Base-by-base conservation (phyloP, 2,329 filamentous ascomycete genomes). In the Pseudogymnoascus sp. region DNA sequence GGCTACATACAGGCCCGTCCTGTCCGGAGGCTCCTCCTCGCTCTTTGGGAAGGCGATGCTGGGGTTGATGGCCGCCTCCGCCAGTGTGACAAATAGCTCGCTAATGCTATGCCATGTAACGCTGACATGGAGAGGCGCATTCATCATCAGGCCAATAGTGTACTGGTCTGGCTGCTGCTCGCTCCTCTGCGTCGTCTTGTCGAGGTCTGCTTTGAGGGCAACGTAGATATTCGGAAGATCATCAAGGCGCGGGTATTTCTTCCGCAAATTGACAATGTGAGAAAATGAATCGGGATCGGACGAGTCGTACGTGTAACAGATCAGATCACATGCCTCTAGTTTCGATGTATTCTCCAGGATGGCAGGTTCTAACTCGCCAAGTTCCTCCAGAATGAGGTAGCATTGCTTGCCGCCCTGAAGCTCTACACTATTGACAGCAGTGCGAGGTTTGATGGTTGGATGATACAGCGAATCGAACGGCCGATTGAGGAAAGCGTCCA, bases 261-360 rank as follows among this genome's bases (percentile, higher is more conserved):
- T 83, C 45, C 93, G 87, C 59, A 97, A 80, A 16, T 89, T 84
- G 38, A 93, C 89, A 61, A 99, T 91, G 71, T 97, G 93, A 1
- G 89, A 87, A 75, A 99, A 99, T 3, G 91, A 96, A 74, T 97
- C 93, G 0, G 95, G 93, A 65, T 99, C 93, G 1, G 92, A 96
- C 1, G 93, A 97, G 77, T 99, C 95, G 76, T 97, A 99, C 0
- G 91, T 88, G 76, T 96, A 97, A 76, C 93, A 96, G 52, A 99
- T 83, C 23, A 99, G 82, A 75, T 99, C 95, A 75, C 93, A 97
- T 5, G 92, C 88, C 70, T 96, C 91, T 12, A 99, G 81, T 75
- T 96, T 96, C 49, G 87, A 84, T 71, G 88, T 87, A 72, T 99
- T 99, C 63, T 97, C 95, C 2, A 99, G 80, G 62, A 97, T 92